phyloP scores from a whole-genome alignment of 2,329 filamentous ascomycete genomes.

The Aspergillus ochraceus region DNA sequence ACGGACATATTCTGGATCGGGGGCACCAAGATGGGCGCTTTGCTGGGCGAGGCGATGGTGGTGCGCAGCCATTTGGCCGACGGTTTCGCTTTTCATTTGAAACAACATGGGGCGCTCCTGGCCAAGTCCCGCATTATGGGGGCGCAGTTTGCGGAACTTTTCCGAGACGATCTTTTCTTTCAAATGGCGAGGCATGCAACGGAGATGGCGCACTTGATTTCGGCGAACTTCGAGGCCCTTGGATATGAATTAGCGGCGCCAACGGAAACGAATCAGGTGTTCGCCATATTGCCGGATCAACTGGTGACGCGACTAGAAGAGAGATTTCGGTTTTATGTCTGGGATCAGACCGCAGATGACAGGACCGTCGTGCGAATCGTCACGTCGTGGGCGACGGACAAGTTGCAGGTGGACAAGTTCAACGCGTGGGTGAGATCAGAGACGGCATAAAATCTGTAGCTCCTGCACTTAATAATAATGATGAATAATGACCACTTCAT shows the following conservation, averaged over 20 bases:
- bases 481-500: background rate
- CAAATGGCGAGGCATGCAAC: constrained; percentile 50
- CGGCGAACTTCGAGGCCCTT: constrained; percentile 42
- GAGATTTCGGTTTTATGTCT: constrained; percentile 50
- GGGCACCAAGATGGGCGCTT: constrained; percentile 53
- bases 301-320: constrained; percentile 45
- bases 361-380: constrained; percentile 47
- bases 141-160: constrained; percentile 52
- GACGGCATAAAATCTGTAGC: constrained; percentile 10
- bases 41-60: constrained; percentile 54
- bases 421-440: constrained; percentile 31
- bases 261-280: constrained; percentile 56
- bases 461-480: background rate
- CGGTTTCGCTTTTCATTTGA: constrained; percentile 54
- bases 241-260: constrained; percentile 46
- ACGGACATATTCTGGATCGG: constrained; percentile 58
- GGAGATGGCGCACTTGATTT: constrained; percentile 45
- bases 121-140: constrained; percentile 54
- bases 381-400: constrained; percentile 54
- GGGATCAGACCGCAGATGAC: constrained; percentile 46
- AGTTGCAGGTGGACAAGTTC: constrained; percentile 41
- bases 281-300: constrained; percentile 44
- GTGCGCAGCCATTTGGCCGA: constrained; percentile 47
- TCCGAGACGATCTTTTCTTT: constrained; percentile 48
- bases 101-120: constrained; percentile 53